Conservation (phyloP, 208 protist species). For the Entamoeba nuttalli region DNA sequence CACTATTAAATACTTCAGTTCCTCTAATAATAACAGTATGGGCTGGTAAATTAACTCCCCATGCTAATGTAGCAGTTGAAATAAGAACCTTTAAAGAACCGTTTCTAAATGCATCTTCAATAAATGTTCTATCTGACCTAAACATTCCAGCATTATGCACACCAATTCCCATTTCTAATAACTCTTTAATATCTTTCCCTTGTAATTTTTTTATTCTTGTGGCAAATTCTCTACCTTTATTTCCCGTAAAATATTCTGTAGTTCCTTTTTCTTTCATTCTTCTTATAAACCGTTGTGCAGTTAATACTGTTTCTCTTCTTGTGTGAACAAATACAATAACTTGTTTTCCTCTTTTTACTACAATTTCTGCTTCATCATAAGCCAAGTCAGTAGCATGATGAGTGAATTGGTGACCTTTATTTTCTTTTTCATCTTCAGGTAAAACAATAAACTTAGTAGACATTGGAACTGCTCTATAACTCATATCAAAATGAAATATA, state of each 20-base stretch:
- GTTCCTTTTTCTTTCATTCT: slow-evolving; percentile 26
- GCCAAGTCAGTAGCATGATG: slow-evolving; percentile 84
- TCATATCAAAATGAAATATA: slow-evolving; percentile 48
- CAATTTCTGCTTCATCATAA: slow-evolving; percentile 43
- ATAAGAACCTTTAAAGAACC: slow-evolving; percentile 75
- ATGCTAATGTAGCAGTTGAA: slow-evolving; percentile 96
- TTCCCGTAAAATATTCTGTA: slow-evolving; percentile 62
- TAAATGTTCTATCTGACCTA: slow-evolving; percentile 63
- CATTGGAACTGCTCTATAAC: slow-evolving; percentile 84
- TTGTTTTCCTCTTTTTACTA: neutral
- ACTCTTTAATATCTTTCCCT: slow-evolving; percentile 47
- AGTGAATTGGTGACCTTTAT: slow-evolving; percentile 66
- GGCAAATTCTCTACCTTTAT: slow-evolving; percentile 37
- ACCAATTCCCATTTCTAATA: slow-evolving; percentile 84
- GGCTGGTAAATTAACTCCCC: slow-evolving; percentile 99
- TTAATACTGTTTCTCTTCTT: neutral
- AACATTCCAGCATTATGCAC: slow-evolving; percentile 91
- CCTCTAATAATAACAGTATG: slow-evolving; percentile 99
- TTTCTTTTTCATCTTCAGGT: slow-evolving; percentile 45
- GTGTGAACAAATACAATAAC: slow-evolving; percentile 18
- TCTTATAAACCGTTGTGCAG: neutral
- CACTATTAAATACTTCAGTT: slow-evolving; percentile 87
- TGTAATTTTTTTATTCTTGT: slow-evolving; percentile 13
- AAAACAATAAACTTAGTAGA: slow-evolving; percentile 76
- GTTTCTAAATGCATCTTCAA: slow-evolving; percentile 85